Evolutionary conservation across 1,284 basidiomycete species (phyloP).

Genomic region (Naganishia albida): DNA sequence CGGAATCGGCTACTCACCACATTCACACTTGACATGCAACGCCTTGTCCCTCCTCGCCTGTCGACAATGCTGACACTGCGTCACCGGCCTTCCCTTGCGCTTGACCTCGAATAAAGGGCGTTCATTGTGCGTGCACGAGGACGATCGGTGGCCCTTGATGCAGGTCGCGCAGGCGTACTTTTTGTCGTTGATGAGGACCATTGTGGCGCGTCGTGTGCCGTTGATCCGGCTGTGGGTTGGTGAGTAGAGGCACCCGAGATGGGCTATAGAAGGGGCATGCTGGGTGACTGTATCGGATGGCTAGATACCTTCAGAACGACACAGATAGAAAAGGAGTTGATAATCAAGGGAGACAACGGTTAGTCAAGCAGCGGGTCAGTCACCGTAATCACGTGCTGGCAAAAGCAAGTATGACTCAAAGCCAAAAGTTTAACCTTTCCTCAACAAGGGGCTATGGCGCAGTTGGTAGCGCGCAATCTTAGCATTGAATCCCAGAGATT

Average conservation of each 20-base stretch:
- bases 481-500: conserved; percentile 3
- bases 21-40: conserved; percentile 69
- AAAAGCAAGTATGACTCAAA: neutral
- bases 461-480: conserved; percentile 29
- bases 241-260: neutral
- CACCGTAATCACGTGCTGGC: neutral
- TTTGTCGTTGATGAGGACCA: conserved; percentile 74
- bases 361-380: neutral
- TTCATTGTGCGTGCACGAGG: conserved; percentile 72
- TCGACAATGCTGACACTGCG: conserved; percentile 74
- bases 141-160: conserved; percentile 79
- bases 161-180: conserved; percentile 67
- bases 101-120: conserved; percentile 76
- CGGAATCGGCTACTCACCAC: conserved; percentile 44
- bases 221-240: neutral
- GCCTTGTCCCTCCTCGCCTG: conserved; percentile 59
- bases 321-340: neutral
- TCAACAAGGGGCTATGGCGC: conserved; percentile 24
- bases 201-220: conserved; percentile 28
- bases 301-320: neutral
- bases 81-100: conserved; percentile 76
- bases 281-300: neutral
- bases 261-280: neutral
- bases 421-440: neutral
- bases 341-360: neutral